Base-by-base conservation (phyloP, 176 grass and related monocot genomes). In the Cymbopogon citratus region DNA sequence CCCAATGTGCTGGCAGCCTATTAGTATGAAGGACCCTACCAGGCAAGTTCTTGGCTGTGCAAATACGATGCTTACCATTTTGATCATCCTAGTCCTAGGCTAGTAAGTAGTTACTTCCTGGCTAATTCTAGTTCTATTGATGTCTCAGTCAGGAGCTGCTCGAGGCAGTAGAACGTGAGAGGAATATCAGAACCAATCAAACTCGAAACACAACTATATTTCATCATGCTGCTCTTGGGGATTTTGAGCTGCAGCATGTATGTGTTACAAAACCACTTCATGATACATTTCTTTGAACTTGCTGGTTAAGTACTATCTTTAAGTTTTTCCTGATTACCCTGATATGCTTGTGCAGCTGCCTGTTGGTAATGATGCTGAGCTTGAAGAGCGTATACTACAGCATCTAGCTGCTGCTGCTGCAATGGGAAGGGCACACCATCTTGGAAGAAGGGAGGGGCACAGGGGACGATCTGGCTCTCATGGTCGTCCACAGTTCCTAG, bases 1-100 rank as follows among this genome's bases (percentile, higher is more conserved):
- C 74, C 96, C 96, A 44, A 98, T 98, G 92, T 98, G 96, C 65
- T 98, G 96, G 89, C 92, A 91, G 51, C 5, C 85, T 78, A 90
- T 98, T 70, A 87, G 79, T 76, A 83, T 98, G 92, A 94, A 95
- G 73, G 96, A 98, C 87, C 80, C 82, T 87, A 88, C 82, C 81
- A 98, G 96, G 96, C 80, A 87, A 83, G 88, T 83, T 57, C 21
- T 73, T 86, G 27, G 8, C 23, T 77, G 56, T 85, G 63, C 45
- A 80, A 66, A 75, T 78, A 70, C 38, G 24, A 40, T 52, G 39
- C 63, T 35, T 73, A 3, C 6, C n/a, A 1, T 83, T 75, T 78
- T 24, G 24, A 67, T 70, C 73, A 76, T 85, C 86, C 49, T 75
- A 93, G 90, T 85, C 86, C 49, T 75, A 93, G 90, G 90, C 83